Percentiles rank a stretch among this genome's conserved stretches.
Conservation (phyloP, 2,329 filamentous ascomycete genomes). For the Ceratocystis cacaofunesta region DNA sequence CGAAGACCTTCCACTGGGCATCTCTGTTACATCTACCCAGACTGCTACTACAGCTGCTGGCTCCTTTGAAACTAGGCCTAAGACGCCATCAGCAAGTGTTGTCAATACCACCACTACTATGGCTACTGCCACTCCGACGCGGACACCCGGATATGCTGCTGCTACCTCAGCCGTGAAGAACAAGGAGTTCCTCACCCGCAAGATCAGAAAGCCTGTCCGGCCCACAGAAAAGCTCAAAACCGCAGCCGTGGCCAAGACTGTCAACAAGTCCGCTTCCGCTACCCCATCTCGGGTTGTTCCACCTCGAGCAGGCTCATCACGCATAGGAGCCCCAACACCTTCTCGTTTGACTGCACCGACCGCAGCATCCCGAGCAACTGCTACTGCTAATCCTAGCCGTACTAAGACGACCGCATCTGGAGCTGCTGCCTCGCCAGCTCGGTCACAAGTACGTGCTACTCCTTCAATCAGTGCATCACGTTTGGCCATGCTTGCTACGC, state of each 20-base stretch:
- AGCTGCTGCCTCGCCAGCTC: not conserved
- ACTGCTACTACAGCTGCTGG: conserved; percentile 20
- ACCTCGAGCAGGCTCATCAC: not conserved
- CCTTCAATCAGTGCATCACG: conserved; percentile 11
- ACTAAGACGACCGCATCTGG: not conserved
- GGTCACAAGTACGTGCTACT: not conserved
- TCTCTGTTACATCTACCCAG: conserved; percentile 38
- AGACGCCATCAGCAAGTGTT: conserved; percentile 6
- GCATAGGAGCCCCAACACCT: not conserved
- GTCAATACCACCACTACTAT: not conserved
- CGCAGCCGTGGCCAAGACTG: not conserved
- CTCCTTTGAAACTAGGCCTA: conserved; percentile 13
- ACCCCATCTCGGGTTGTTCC: not conserved
- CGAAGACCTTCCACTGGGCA: conserved; percentile 33
- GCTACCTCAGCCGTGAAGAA: conserved; percentile 14
- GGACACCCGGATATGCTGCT: conserved; percentile 12
- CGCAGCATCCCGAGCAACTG: not conserved
- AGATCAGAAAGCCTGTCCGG: conserved; percentile 16
- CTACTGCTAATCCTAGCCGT: not conserved
- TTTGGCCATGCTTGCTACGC: conserved; percentile 11
- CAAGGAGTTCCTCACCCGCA: conserved; percentile 12
- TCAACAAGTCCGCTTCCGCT: not conserved
- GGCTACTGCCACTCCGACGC: not conserved
- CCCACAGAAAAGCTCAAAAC: conserved; percentile 15
- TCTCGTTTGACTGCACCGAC: not conserved